These are phyloP conservation scores for Dendrothele bispora DNA, from an alignment of 768 basidiomycete genomes.

Conservation along the genomic window DNA sequence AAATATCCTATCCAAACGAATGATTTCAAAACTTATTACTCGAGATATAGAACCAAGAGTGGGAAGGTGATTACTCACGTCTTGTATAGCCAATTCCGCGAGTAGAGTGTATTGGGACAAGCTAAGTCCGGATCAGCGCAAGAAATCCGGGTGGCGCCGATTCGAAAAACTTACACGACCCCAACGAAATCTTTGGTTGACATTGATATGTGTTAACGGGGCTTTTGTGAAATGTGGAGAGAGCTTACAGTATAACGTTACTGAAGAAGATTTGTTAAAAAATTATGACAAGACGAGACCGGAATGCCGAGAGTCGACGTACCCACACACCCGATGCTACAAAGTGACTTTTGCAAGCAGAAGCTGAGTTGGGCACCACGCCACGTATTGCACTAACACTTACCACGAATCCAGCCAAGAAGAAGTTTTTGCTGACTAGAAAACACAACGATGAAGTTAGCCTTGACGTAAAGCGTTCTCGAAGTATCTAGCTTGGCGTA, in stretches of 20 bases:
- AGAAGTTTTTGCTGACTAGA: slow-evolving; percentile 6
- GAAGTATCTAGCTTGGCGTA: background rate
- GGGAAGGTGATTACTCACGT: background rate
- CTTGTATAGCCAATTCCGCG: slow-evolving; percentile 1
- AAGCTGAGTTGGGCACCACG: too few species aligned
- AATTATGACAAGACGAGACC: background rate
- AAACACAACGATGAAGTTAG: background rate
- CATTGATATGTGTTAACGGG: background rate
- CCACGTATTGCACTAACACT: too few species aligned
- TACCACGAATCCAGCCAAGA: slow-evolving; percentile 6
- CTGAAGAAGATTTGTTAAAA: background rate
- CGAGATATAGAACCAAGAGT: background rate
- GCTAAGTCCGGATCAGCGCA: background rate
- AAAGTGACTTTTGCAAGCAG: too few species aligned
- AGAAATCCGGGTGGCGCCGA: background rate
- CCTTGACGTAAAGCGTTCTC: too few species aligned
- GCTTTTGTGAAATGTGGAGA: background rate
- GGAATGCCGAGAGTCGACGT: too few species aligned
- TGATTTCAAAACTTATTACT: too few species aligned
- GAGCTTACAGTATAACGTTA: slow-evolving; percentile 4
- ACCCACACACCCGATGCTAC: slow-evolving; percentile 4
- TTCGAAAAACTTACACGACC: background rate
- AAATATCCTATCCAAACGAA: too few species aligned
- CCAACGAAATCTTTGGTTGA: slow-evolving; percentile 2
- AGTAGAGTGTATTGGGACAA: slow-evolving; percentile 5